Evolutionary conservation across 2,329 filamentous ascomycete genomes (phyloP).

Genomic region (Penicillium griseofulvum): DNA sequence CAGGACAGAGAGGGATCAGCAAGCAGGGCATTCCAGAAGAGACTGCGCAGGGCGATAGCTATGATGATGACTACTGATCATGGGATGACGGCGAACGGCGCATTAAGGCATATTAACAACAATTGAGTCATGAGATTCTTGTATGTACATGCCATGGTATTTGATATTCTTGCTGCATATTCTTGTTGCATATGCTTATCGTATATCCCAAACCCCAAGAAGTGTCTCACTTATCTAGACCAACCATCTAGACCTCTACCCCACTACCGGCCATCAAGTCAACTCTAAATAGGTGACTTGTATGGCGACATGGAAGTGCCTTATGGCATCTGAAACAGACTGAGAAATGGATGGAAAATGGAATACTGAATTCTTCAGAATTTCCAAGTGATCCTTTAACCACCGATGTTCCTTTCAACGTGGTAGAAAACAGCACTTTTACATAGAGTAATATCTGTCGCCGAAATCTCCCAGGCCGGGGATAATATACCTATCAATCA

Average conservation of each 20-base stretch:
- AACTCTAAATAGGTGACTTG: not conserved
- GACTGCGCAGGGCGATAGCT: slow-evolving; percentile 18
- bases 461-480: slow-evolving; percentile 94
- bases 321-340: not conserved
- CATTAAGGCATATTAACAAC: slow-evolving; percentile 14
- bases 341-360: not conserved
- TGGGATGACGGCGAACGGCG: slow-evolving; percentile 22
- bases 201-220: slow-evolving; percentile 1
- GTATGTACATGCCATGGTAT: slow-evolving; percentile 5
- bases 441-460: slow-evolving; percentile 92
- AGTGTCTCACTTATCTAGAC: slow-evolving; percentile 1
- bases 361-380: not conserved
- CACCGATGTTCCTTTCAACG: slow-evolving; percentile 4
- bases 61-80: slow-evolving; percentile 35
- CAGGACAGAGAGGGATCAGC: slow-evolving; percentile 18
- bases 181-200: slow-evolving; percentile 1
- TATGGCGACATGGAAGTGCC: slow-evolving; percentile 3
- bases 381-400: not conserved
- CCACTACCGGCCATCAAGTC: not conserved
- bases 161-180: slow-evolving; percentile 1
- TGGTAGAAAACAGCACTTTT: slow-evolving; percentile 22
- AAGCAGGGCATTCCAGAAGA: slow-evolving; percentile 19
- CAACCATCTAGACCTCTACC: not conserved
- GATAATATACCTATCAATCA: slow-evolving; percentile 74
- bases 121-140: slow-evolving; percentile 13